Base-by-base conservation (phyloP, 1,139 yeast species). In the Saccharomyces hybrid region DNA sequence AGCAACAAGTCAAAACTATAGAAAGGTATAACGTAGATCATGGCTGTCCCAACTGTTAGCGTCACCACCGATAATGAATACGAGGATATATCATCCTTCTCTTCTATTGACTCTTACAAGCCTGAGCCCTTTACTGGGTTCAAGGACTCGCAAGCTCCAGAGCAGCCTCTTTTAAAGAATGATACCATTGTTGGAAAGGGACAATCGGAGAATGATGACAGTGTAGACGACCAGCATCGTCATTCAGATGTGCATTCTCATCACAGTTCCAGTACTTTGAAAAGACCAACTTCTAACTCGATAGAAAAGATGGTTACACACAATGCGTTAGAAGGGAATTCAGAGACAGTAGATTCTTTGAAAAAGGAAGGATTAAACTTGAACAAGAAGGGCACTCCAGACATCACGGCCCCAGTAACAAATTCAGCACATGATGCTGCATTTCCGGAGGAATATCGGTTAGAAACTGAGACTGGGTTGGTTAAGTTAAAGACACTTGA, bases 381-480 rank as follows among this genome's bases (percentile, higher is more conserved):
- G 3, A 55, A 58, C 11, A 50, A 57, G 12, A 60, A 59, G 27
- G 58, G 60, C 1, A 26, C 56, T 1, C 65, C 67, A 12, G 71
- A 68, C 57, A 52, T 61, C 21, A 64, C 63, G 44, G 61, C 63
- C 2, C 71, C 72, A 4, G 47, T 62, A 14, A 53, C 60, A 2
- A 48, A 54, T 3, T 50, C 52, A 2, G 54, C 50, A 2, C 54
- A 54, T 6, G 51, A 63, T 16, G 54, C 83, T 26, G 42, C 38
- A 46, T 86, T 87, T 73, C 95, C 95, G 5, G 95, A 87, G 73
- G 95, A 87, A 68, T 87, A 85, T 67, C 81, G 84, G 19, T 64
- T 86, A 59, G 95, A 87, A 72, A 87, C 95, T 1, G 77, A 76
- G 47, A 86, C 93, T 1, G 95, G 95, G 55, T 74, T 87, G 52